Evolutionary conservation across 176 grass and related monocot species (phyloP), one percentile per base, ranked within the genome.

Genomic region (Carex cristatella): DNA sequence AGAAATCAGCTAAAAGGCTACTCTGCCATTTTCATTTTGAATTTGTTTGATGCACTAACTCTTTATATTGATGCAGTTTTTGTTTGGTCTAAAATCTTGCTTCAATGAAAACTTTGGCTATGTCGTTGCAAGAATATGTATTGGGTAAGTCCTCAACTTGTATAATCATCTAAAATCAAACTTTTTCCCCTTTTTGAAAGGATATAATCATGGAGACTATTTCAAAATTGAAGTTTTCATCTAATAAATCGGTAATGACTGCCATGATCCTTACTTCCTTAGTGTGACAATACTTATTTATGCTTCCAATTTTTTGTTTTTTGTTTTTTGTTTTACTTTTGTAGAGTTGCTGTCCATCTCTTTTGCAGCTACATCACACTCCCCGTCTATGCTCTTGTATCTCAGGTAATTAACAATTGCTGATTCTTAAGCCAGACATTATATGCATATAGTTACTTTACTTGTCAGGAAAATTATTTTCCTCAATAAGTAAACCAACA

Each of bases 321-420:
- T 62, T 33, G n/a, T n/a, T n/a, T n/a, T n/a, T n/a, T n/a, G n/a
- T 57, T 70, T 15, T 28, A 66, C 54, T 42, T 84, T 15, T 85
- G 35, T 65, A 97, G 94, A 16, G 0, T 98, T 28, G 59, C 76
- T 53, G 79, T 94, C 13, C 95, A 98, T 82, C 3, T 94, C 78
- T 61, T 95, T n/a, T 99, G 96, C 85, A 99, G 93, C 85, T 99
- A 99, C 79, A 95, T 92, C 84, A 99, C 96, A 31, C 92, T 99
- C 54, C 96, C 96, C 0, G 87, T 99, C 70, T 99, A 99, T 4
- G 96, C 96, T 9, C 87, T 99, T 0, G 93, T 99, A 69, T 87
- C 96, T n/a, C 95, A 97, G 84, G 94, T 97, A 89, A 68, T 30
- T 27, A 73, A 19, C 13, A 62, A 66, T 19, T 68, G 9, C n/a